Evolutionary conservation across 2,329 filamentous ascomycete genomes (phyloP).

Genomic region (Alternaria arborescens): DNA sequence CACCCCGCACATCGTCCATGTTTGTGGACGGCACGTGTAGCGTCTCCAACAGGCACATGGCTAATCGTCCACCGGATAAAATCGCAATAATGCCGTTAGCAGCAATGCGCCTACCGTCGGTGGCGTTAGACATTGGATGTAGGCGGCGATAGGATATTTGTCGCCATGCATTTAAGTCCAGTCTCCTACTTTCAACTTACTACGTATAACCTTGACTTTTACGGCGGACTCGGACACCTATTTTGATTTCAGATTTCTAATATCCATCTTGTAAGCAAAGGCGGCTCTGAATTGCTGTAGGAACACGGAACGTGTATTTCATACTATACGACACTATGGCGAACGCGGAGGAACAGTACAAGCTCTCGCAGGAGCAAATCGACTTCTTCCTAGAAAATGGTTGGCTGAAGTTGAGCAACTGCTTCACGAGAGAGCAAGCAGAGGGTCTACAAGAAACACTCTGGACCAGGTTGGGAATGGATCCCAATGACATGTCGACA

Average conservation of each 20-base stretch:
- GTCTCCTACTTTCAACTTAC: slow-evolving; percentile 1
- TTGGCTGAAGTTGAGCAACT: slow-evolving; percentile 62
- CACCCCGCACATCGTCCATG: slow-evolving; percentile 24
- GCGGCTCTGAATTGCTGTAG: background rate
- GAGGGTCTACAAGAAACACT: slow-evolving; percentile 59
- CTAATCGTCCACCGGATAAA: slow-evolving; percentile 39
- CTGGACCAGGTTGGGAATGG: slow-evolving; percentile 73
- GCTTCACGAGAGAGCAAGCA: slow-evolving; percentile 61
- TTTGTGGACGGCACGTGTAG: slow-evolving; percentile 21
- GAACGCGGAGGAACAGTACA: slow-evolving; percentile 32
- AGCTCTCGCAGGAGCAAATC: slow-evolving; percentile 58
- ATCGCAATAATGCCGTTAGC: slow-evolving; percentile 23
- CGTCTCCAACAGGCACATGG: slow-evolving; percentile 9
- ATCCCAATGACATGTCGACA: slow-evolving; percentile 68
- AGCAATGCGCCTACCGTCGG: slow-evolving; percentile 7
- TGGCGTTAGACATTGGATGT: background rate
- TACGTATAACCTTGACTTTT: slow-evolving; percentile 9
- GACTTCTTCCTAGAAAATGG: slow-evolving; percentile 65
- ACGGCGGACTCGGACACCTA: background rate
- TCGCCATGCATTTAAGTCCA: background rate
- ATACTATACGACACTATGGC: slow-evolving; percentile 5
- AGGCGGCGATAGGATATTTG: background rate
- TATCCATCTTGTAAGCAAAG: background rate
- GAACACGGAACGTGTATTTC: background rate
- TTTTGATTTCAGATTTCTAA: background rate